Evolutionary conservation across 2,329 filamentous ascomycete genomes (phyloP).

Genomic region (Aspergillus clavatus): DNA sequence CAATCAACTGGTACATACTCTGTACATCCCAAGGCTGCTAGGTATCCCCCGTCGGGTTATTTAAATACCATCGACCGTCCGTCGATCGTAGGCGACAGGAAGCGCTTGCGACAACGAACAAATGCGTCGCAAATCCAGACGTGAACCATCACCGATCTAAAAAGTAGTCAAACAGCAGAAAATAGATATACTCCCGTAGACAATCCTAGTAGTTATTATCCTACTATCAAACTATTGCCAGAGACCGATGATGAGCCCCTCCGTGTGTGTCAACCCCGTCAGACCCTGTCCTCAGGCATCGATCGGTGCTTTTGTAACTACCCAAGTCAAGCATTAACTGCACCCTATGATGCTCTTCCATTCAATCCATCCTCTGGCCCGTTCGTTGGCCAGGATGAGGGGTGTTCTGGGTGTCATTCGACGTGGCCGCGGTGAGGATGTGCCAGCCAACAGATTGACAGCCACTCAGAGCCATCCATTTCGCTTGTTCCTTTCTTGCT

Average conservation of each 20-base stretch:
- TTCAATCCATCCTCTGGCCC: conserved; percentile 6
- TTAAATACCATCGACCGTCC: too few relatives aligned
- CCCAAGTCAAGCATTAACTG: conserved; percentile 7
- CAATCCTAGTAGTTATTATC: too few relatives aligned
- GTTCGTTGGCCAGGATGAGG: conserved; percentile 13
- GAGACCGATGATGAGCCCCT: neutral
- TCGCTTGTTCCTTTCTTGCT: neutral
- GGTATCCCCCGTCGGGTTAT: too few relatives aligned
- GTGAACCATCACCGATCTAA: too few relatives aligned
- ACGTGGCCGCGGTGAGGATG: conserved; percentile 29
- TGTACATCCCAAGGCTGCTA: too few relatives aligned
- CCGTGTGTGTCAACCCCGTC: neutral
- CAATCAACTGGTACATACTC: too few relatives aligned
- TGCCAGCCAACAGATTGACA: conserved; percentile 19
- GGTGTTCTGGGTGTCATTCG: conserved; percentile 21
- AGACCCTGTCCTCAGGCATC: neutral
- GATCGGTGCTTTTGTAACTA: conserved; percentile 4
- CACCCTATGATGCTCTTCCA: neutral
- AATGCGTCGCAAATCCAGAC: too few relatives aligned
- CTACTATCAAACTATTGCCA: too few relatives aligned
- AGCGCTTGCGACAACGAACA: too few relatives aligned
- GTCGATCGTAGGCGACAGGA: too few relatives aligned
- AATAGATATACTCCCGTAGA: too few relatives aligned
- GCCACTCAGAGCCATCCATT: conserved; percentile 7
- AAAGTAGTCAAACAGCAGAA: too few relatives aligned